phyloP scores from a whole-genome alignment of 163 green algal genomes.

The Prototheca wickerhamii region DNA sequence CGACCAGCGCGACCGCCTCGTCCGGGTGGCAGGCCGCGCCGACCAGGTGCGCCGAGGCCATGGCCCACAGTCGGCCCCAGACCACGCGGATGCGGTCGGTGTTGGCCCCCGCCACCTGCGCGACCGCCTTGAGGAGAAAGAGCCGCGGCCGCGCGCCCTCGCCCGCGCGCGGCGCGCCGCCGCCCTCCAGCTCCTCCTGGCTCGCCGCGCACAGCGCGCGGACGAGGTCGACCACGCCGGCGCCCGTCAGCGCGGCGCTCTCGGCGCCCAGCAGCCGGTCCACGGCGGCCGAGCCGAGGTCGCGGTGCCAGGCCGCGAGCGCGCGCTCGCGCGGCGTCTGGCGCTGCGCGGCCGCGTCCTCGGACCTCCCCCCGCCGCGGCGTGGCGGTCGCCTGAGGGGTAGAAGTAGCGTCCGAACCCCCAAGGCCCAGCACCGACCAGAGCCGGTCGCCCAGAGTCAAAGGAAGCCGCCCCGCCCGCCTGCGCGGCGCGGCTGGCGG shows the following conservation, averaged over 20 bases:
- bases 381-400: no score
- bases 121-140: slow-evolving; percentile 43
- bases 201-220: slow-evolving; percentile 82
- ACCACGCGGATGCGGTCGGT: slow-evolving; percentile 82
- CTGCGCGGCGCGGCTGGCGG: neutral
- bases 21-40: slow-evolving; percentile 75
- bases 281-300: slow-evolving; percentile 21
- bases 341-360: neutral
- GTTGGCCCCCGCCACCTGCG: slow-evolving; percentile 67
- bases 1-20: slow-evolving; percentile 45
- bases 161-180: neutral
- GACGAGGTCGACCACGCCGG: slow-evolving; percentile 87
- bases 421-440: neutral
- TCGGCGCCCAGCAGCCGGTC: slow-evolving; percentile 62
- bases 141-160: slow-evolving; percentile 16
- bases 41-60: slow-evolving; percentile 80
- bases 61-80: slow-evolving; percentile 85
- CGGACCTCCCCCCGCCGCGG: no score
- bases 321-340: neutral
- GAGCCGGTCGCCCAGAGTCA: neutral
- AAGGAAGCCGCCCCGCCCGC: neutral
- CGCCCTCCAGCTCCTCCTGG: slow-evolving; percentile 75
- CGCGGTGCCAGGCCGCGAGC: neutral
- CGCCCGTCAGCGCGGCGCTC: slow-evolving; percentile 66
- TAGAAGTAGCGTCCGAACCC: neutral